Conservation (phyloP, 2,329 filamentous ascomycete genomes). For the Verticillium alfalfae region DNA sequence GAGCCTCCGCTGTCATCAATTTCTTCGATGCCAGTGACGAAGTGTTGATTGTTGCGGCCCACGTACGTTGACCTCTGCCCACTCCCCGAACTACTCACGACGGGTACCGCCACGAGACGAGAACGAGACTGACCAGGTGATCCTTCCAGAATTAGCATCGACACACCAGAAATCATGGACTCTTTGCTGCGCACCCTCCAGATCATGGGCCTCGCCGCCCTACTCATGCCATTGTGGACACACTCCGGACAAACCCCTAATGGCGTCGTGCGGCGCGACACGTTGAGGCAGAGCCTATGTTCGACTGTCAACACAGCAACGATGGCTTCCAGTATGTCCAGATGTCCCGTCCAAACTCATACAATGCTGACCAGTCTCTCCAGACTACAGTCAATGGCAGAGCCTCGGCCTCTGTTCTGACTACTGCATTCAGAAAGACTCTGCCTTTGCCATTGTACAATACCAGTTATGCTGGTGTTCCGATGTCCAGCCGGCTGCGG, state of each 20-base stretch:
- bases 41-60: background rate
- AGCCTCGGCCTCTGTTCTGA: constrained; percentile 64
- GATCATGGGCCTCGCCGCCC: background rate
- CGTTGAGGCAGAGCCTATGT: constrained; percentile 19
- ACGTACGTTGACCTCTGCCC: background rate
- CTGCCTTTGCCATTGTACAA: constrained; percentile 65
- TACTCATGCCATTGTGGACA: background rate
- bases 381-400: constrained; percentile 54
- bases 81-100: background rate
- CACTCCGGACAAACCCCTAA: background rate
- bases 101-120: background rate
- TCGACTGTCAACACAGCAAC: constrained; percentile 29
- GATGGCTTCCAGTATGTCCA: constrained; percentile 20
- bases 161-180: background rate
- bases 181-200: background rate
- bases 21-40: background rate
- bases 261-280: background rate
- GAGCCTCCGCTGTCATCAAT: background rate
- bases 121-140: too few species aligned
- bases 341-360: background rate
- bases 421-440: constrained; percentile 46
- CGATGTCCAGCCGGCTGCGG: constrained; percentile 54
- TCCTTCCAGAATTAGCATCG: background rate
- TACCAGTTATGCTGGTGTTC: constrained; percentile 68
- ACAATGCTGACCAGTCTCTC: background rate